Evolutionary conservation across 345 rosid genomes (phyloP), one percentile per base, ranked within the genome.

Genomic region (Schrenkiella parvula): DNA sequence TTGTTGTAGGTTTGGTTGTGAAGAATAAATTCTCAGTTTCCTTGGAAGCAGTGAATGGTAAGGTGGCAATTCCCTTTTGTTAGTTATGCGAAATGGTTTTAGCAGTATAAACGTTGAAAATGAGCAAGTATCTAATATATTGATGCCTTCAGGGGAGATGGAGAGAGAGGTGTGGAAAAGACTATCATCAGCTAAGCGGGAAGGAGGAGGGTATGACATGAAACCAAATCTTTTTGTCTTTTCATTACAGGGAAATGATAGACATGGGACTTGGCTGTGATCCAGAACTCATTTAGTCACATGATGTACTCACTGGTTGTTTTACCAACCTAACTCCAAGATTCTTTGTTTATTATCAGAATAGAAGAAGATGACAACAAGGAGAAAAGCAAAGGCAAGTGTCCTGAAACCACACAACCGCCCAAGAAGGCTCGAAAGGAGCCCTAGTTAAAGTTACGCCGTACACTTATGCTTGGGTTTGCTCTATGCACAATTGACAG

Each of bases 1-100:
- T 82, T 73, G 70, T 66, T 51, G 81, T 68, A 9, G 87, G 82
- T 50, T 75, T 85, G 34, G 46, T 60, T 4, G 75, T 82, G 59
- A 85, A 80, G 53, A 80, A 82, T 17, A 75, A 26, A 76, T 82
- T 78, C 50, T 64, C 78, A 51, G 80, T 76, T 39, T 35, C 76
- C 59, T 69, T 85, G 48, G 85, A 80, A 79, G 80, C 89, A 26
- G 78, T 85, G n/a, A 73, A 76, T 50, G 89, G 87, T 85, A 68
- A 37, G 65, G 28, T 37, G 48, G 9, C 52, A 61, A n/a, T 48
- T 9, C 34, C 18, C 29, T 48, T 35, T 13, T 50, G 53, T 61
- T 51, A 61, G 19, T 62, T n/a, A 29, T 62, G 18, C 18, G 34
- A 46, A 56, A 29, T 3, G 15, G 6, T 32, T 15, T 37, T 38